Evolutionary conservation across 1,139 yeast genomes (phyloP), one percentile per base, ranked within the genome.

Genomic region (Scheffersomyces insectosa): DNA sequence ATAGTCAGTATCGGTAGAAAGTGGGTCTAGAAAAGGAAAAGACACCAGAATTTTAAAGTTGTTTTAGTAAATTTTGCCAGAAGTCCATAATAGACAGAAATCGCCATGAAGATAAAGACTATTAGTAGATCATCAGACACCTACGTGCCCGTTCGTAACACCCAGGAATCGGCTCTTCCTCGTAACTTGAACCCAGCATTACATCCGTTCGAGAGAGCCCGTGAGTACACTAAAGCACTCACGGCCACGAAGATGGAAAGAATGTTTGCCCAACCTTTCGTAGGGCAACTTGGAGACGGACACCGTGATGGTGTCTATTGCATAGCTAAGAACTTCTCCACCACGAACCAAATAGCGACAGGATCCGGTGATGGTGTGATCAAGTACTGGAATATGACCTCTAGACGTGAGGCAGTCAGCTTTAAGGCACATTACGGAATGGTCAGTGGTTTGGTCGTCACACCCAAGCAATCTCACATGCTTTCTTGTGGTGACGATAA

Each of bases 181-280:
- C 77, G 99, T 49, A 95, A 95, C 65, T 72, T 95, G 58, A 86
- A 93, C 60, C 97, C 99, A 2, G 96, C 95, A 15, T 73, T 93
- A 41, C 99, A 95, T 67, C 99, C 98, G 0, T 93, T 93, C 59
- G 98, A 95, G 67, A 77, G 98, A 53, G 97, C 98, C 3, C 76
- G 99, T 61, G 99, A 95, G 65, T 95, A 95, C 60, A 88, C 97
- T 13, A 80, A 91, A 53, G 99, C 99, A 1, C 68, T 95, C 42
- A 91, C 90, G 46, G 98, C 99, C 23, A 91, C 98, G 13, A 95
- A 95, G 63, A 67, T 95, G 68, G 98, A 91, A 60, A 76, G 97
- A 54, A 86, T 93, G 88, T 93, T 95, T 77, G 99, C 99, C 0
- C 91, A 91, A 60, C 99, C 99, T 5, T 93, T 95, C 65, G 77